Conservation (phyloP, 2,329 filamentous ascomycete genomes). For the Balansia obtecta region DNA sequence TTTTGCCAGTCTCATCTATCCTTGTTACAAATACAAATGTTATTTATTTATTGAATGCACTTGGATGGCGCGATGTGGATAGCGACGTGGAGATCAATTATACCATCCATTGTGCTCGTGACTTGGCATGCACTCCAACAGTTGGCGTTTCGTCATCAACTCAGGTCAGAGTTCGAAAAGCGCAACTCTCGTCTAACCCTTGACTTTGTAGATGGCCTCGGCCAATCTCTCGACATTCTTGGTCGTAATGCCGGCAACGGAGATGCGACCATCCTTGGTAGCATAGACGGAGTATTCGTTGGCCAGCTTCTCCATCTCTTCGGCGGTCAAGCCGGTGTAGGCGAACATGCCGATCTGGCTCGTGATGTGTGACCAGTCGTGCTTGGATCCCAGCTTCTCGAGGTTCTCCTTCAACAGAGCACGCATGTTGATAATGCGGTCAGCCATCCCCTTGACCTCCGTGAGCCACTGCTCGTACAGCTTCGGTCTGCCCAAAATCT, state of each 20-base stretch:
- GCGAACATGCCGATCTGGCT: conserved; percentile 99
- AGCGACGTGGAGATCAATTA: not conserved
- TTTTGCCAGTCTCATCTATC: not conserved
- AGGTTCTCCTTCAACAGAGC: conserved; percentile 88
- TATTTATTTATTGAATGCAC: no score
- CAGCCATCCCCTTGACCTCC: conserved; percentile 97
- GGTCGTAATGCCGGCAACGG: conserved; percentile 70
- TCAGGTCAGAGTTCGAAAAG: not conserved
- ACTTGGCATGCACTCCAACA: not conserved
- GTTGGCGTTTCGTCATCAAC: not conserved
- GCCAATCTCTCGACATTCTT: conserved; percentile 71
- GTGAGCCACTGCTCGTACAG: conserved; percentile 90
- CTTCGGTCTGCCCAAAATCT: conserved; percentile 75
- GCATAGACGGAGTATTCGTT: conserved; percentile 97
- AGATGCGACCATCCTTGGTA: conserved; percentile 83
- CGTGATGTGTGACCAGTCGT: conserved; percentile 98
- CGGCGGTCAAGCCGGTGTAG: conserved; percentile 82
- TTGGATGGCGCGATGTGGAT: no score
- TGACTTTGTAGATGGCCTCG: conserved; percentile 75
- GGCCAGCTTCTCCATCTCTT: conserved; percentile 84
- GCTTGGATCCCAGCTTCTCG: conserved; percentile 86
- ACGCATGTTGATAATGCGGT: conserved; percentile 98
- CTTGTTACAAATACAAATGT: conserved; percentile 1
- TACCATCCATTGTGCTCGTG: not conserved
- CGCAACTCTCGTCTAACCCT: conserved; percentile 37